Base-by-base conservation (phyloP, 139 green algal species). In the Eudorina sp. region DNA sequence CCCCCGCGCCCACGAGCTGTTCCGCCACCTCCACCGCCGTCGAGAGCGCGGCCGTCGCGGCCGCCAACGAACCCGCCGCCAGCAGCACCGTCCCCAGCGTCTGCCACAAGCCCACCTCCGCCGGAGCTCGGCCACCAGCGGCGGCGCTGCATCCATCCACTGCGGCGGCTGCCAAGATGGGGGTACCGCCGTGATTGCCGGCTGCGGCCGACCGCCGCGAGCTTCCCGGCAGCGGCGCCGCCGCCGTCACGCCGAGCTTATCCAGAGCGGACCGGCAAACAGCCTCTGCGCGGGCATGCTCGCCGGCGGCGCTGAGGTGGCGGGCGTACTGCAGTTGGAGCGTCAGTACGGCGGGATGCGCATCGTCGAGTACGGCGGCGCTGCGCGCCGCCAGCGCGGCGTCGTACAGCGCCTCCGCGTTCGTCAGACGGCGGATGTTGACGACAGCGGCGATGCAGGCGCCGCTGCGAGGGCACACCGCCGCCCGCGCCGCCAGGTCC, bases 401-500 rank as follows among this genome's bases (percentile, higher is more conserved):
- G 1, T 34, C 82, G 66, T 69, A 88, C 46, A 88, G 48, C 46
- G 82, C 82, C 5, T 2, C 27, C 11, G 23, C 7, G 48, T 80
- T 66, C 46, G 34, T 53, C 23, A 88, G 82, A 4, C 82, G 82
- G 4, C 80, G 80, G 7, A 58, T 19, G 9, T 48, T n/a, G 4
- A 86, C 80, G n/a, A 77, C n/a, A 1, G 43, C 60, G 18, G 29
- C 29, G 43, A 86, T 51, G 62, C 80, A 86, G n/a, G 41, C 80
- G n/a, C 80, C 80, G 62, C 45, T 77, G n/a, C 55, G 40, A 3
- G 27, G 40, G 29, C 79, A 85, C 0, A 75, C 79, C 25, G 55
- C 79, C 1, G 58, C 79, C 9, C 7, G 23, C 3, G 76, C 51
- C 1, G 51, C 53, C 4, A 70, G 51, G 31, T 82, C 74, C 3